Base-by-base conservation (phyloP, 2,329 filamentous ascomycete genomes). In the Colletotrichum orchidophilum region DNA sequence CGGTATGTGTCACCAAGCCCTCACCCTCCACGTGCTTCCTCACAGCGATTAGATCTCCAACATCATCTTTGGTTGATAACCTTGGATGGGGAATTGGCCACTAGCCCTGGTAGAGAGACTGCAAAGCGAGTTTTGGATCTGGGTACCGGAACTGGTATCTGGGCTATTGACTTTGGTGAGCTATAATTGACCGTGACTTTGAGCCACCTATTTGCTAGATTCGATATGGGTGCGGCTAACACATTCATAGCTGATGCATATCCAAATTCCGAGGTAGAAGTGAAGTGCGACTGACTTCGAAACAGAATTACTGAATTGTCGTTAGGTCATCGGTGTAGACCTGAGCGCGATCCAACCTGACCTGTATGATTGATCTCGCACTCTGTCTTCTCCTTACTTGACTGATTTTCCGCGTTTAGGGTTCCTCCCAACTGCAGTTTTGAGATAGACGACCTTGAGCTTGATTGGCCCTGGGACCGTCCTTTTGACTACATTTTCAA, bases 361-460 rank as follows among this genome's bases (percentile, higher is more conserved):
- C 1, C 79, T 80, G 79, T 81, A 71, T 7, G 77, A 65, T 8
- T 13, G 15, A 6, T 7, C 15, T n/a, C n/a, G 12, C 39, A 26
- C 11, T 15, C 8, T 24, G 4, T 21, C 6, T 33, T 29, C 21
- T 9, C 1, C 29, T 54, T 5, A 46, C 27, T 5, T 9, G 18
- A 29, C 13, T 31, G 8, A 5, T 26, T 1, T 8, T 4, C 11
- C 8, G 18, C 3, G 5, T 46, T 0, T 35, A 82, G 82, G 74
- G 81, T 86, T 3, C 85, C 86, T 1, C 79, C 84, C 0, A 88
- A 89, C 64, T 81, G 86, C 9, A 76, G 78, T 21, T 88, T 88
- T 72, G 82, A 84, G 58, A 77, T 85, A 42, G 83, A 85, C 63
- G 81, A 85, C 63, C 74, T 81, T 9, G 81, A 83, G 52, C 78